phyloP scores from a whole-genome alignment of 441 rosid species.

The Jatropha podagrica region DNA sequence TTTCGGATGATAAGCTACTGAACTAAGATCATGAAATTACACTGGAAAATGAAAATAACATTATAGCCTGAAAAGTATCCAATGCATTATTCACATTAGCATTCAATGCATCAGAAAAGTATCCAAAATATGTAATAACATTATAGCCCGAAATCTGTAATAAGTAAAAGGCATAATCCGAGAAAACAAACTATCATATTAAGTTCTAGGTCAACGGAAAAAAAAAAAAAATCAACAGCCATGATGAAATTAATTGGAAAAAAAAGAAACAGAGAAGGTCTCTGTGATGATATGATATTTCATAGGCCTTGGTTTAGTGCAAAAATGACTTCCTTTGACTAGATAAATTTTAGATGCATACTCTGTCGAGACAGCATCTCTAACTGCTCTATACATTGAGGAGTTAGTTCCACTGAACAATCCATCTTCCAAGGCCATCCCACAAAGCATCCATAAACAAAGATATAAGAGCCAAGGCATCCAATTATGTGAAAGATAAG shows the following conservation, averaged over 20 bases:
- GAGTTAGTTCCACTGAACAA: background rate
- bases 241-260: background rate
- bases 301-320: background rate
- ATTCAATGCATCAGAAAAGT: background rate
- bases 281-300: background rate
- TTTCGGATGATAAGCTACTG: constrained; percentile 11
- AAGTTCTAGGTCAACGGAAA: background rate
- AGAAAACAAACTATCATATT: background rate
- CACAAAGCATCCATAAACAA: background rate
- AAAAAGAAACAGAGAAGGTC: background rate
- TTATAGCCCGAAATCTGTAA: background rate
- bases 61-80: no score
- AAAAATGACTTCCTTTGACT: constrained; percentile 1
- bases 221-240: background rate
- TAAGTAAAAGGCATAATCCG: background rate
- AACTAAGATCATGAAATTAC: background rate
- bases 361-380: background rate
- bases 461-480: background rate
- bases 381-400: no score
- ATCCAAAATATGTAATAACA: background rate
- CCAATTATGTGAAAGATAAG: background rate
- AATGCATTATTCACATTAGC: background rate
- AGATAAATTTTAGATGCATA: background rate
- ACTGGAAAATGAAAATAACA: background rate
- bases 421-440: background rate